Percentiles rank a stretch among this genome's conserved stretches.
Conservation (phyloP, 2,329 filamentous ascomycete species). For the Clathrospora elynae region DNA sequence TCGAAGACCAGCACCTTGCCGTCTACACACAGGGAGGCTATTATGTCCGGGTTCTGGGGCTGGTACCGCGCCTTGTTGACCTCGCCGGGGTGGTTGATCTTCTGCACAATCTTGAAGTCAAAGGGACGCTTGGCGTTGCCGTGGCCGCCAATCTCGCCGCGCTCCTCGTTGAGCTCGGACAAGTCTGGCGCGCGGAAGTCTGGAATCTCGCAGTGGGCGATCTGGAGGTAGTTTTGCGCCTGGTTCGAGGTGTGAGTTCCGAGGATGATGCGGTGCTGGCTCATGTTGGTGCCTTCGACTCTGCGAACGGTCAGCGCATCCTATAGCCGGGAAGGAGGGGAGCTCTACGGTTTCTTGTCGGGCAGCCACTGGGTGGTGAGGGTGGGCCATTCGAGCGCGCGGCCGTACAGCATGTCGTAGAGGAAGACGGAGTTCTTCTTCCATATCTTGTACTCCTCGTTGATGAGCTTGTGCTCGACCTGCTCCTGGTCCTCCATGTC, state of each 20-base stretch:
- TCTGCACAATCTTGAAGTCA: slow-evolving; percentile 90
- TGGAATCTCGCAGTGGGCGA: slow-evolving; percentile 91
- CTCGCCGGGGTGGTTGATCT: slow-evolving; percentile 93
- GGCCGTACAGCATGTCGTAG: slow-evolving; percentile 95
- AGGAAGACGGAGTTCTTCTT: slow-evolving; percentile 99
- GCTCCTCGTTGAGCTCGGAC: slow-evolving; percentile 87
- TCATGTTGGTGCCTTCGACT: slow-evolving; percentile 79
- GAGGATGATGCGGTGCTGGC: slow-evolving; percentile 84
- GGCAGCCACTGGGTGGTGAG: slow-evolving; percentile 98
- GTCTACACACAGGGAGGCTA: slow-evolving; percentile 89
- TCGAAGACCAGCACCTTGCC: slow-evolving; percentile 92
- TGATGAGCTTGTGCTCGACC: slow-evolving; percentile 84
- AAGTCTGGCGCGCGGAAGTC: slow-evolving; percentile 74
- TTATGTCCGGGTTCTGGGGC: slow-evolving; percentile 95
- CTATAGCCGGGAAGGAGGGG: background rate
- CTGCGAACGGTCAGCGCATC: slow-evolving; percentile 48
- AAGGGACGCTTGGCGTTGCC: slow-evolving; percentile 77
- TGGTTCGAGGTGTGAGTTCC: slow-evolving; percentile 92
- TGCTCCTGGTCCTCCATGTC: slow-evolving; percentile 72
- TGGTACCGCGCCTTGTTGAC: slow-evolving; percentile 99
- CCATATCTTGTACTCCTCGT: slow-evolving; percentile 99
- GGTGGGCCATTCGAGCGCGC: slow-evolving; percentile 95
- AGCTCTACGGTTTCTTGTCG: slow-evolving; percentile 59
- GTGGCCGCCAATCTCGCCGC: slow-evolving; percentile 92
- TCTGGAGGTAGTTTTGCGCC: slow-evolving; percentile 88